Percentiles rank a stretch among this genome's conserved stretches.
These are phyloP conservation scores for Populus tremula DNA, from an alignment of 345 rosid species.

Conservation along the genomic window DNA sequence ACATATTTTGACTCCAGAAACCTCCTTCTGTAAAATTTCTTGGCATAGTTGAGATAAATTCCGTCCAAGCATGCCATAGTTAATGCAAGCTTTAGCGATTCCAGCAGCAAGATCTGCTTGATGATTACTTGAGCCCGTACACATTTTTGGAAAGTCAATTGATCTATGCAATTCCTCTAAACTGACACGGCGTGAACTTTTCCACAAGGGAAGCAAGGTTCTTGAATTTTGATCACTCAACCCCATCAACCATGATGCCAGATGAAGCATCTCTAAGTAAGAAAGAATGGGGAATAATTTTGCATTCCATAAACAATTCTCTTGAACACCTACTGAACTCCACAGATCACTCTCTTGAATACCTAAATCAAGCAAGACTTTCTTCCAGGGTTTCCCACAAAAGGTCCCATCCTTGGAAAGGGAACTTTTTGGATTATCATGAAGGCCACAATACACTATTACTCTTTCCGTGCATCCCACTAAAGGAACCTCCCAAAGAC, in stretches of 20 bases:
- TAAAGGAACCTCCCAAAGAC: constrained; percentile 98
- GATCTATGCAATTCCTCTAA: constrained; percentile 95
- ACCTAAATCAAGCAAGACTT: constrained; percentile 65
- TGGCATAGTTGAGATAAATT: constrained; percentile 75
- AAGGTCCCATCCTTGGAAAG: constrained; percentile 69
- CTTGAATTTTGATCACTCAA: constrained; percentile 45
- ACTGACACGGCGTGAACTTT: constrained; percentile 71
- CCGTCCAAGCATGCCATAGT: constrained; percentile 84
- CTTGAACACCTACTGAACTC: constrained; percentile 52
- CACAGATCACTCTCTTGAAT: constrained; percentile 75
- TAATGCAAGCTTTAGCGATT: constrained; percentile 84
- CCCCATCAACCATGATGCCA: constrained; percentile 93
- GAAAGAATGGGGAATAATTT: constrained; percentile 73
- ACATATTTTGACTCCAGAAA: constrained; percentile 59
- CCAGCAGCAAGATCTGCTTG: constrained; percentile 95
- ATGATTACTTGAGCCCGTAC: constrained; percentile 76
- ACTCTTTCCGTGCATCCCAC: constrained; percentile 63
- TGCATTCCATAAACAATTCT: constrained; percentile 90
- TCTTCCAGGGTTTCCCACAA: constrained; percentile 88
- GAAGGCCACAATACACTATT: constrained; percentile 85
- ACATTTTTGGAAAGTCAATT: constrained; percentile 83
- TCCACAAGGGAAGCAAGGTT: constrained; percentile 60
- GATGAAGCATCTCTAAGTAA: constrained; percentile 69
- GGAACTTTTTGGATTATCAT: constrained; percentile 82
- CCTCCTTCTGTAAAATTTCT: constrained; percentile 77